phyloP scores from a whole-genome alignment of 2,329 filamentous ascomycete genomes.

The Penicillium sumatraense region DNA sequence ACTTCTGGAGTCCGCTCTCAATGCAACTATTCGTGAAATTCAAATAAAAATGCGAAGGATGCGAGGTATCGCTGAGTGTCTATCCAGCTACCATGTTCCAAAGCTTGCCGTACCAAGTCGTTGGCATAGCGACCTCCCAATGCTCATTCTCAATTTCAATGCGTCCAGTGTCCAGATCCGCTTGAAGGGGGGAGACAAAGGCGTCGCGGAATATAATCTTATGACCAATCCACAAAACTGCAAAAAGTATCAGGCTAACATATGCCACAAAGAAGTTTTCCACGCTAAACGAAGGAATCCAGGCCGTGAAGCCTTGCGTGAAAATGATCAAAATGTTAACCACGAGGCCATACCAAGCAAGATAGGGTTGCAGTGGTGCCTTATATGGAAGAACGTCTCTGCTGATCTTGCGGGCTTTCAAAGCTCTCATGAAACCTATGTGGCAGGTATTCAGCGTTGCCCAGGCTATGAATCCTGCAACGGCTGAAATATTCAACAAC shows the following conservation, averaged over 20 bases:
- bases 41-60: background rate
- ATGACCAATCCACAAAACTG: constrained; percentile 15
- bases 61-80: background rate
- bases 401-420: constrained; percentile 14
- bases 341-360: constrained; percentile 16
- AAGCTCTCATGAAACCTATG: constrained; percentile 15
- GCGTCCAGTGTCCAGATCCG: constrained; percentile 18
- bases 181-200: constrained; percentile 13
- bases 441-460: constrained; percentile 17
- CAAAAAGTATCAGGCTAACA: constrained; percentile 18
- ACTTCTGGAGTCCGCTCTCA: background rate
- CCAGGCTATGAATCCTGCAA: constrained; percentile 18
- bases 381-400: constrained; percentile 16
- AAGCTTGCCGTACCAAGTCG: constrained; percentile 19
- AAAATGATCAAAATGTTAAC: constrained; percentile 16
- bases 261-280: constrained; percentile 17
- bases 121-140: constrained; percentile 16
- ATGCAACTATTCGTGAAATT: background rate
- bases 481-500: constrained; percentile 15
- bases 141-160: constrained; percentile 18
- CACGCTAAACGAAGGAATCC: constrained; percentile 15
- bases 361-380: constrained; percentile 14
- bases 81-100: constrained; percentile 15
- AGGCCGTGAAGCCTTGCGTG: constrained; percentile 17
- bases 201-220: constrained; percentile 13